A percentile compares a stretch with the other conserved stretches of the same genome.
These are phyloP conservation scores for Biscutella laevigata DNA, from an alignment of 441 rosid species.

Conservation along the genomic window DNA sequence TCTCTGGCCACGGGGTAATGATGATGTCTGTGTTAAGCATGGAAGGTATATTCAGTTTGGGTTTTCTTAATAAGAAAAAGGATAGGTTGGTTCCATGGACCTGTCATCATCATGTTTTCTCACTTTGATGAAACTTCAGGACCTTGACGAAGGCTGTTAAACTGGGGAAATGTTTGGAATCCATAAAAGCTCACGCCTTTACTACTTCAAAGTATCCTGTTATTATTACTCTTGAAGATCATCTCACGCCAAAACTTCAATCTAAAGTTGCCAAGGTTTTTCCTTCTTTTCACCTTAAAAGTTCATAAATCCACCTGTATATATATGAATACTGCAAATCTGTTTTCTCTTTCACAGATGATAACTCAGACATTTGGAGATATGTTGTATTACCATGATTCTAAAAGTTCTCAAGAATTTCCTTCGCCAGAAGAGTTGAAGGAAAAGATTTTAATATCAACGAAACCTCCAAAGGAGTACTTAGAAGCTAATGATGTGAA, in stretches of 20 bases:
- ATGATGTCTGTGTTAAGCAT: conserved; percentile 51
- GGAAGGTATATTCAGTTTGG: conserved; percentile 41
- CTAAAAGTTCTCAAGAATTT: conserved; percentile 33
- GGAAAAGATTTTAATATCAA: conserved; percentile 46
- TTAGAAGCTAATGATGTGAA: conserved; percentile 33
- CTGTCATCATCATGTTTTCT: not conserved
- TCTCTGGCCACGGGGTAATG: conserved; percentile 48
- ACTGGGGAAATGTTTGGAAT: conserved; percentile 43
- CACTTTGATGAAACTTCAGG: conserved; percentile 26
- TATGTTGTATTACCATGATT: conserved; percentile 37
- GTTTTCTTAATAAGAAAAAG: not conserved
- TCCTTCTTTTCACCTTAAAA: not conserved
- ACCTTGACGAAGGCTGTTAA: conserved; percentile 46
- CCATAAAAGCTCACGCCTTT: conserved; percentile 51
- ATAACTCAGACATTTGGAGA: conserved; percentile 42
- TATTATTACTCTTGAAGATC: conserved; percentile 63
- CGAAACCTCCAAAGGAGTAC: conserved; percentile 57
- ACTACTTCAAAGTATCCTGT: conserved; percentile 49
- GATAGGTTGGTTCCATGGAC: not conserved
- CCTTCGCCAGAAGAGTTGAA: conserved; percentile 54
- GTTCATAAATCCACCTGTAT: not conserved
- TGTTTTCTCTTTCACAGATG: conserved; percentile 33
- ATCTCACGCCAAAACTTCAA: conserved; percentile 54
- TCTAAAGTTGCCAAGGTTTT: conserved; percentile 51
- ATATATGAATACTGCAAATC: not conserved